Base-by-base conservation (phyloP, 2,329 filamentous ascomycete genomes). In the Pestalotiopsis sp. region DNA sequence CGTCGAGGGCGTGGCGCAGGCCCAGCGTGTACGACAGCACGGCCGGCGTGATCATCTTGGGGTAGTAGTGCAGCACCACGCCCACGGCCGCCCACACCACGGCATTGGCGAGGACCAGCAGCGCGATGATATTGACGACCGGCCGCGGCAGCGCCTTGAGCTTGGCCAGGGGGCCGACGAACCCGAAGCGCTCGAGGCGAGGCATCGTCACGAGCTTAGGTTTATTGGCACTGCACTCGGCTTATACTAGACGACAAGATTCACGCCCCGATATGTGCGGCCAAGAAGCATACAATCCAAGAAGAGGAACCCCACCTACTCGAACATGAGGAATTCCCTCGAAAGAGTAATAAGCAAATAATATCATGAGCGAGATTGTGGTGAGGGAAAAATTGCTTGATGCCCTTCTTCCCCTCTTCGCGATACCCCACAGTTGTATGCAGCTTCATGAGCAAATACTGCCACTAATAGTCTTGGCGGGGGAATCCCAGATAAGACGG, bases 1-100 rank as follows among this genome's bases (percentile, higher is more conserved):
- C 96, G 77, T 98, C 96, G 59, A 98, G 89, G n/a, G 95, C 95
- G 84, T 98, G 95, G 57, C 95, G 92, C 13, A 98, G 87, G 2
- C 95, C 95, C 12, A 98, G 87, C 0, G 93, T 93, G 80, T 97
- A 98, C 31, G 95, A 91, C 0, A 98, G 87, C 2, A 95, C 90
- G 1, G 94, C 93, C 2, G 94, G 91, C 2, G 92, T 92, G 64
- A 95, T 89, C 71, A 98, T 87, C 0, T 85, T 82, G 0, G 87
- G 83, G 77, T 88, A 82, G 73, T 83, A 85, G 72, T 81, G 83
- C 20, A 90, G 81, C 23, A 89, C 82, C 4, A 89, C 79, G 70
- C 82, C 89, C 27, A 83, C 81, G 17, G 80, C 82, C 65, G 83
- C 81, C 89, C 89, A 91, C 59, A 89, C 80, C 13, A 86, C 1